phyloP scores from a whole-genome alignment of 148 eudicot genomes.

The Rhododendron ferrugineum region DNA sequence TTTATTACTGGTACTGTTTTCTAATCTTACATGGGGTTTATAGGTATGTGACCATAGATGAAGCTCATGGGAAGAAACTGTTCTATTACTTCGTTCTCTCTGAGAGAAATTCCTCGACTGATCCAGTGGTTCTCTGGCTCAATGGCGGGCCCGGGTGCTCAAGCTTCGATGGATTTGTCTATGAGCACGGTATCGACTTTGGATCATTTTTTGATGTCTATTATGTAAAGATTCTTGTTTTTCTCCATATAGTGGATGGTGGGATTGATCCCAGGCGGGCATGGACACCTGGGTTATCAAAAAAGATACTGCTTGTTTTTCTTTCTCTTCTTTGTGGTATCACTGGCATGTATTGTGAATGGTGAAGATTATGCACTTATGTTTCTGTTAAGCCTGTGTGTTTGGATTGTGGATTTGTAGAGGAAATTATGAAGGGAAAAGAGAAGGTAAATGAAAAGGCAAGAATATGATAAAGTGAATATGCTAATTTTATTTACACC shows the following conservation, averaged over 20 bases:
- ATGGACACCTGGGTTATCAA: too few species aligned
- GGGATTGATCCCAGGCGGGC: too few species aligned
- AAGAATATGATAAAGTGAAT: background rate
- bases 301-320: too few species aligned
- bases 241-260: too few species aligned
- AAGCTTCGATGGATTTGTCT: slow-evolving; percentile 60
- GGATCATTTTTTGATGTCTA: background rate
- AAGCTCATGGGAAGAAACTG: slow-evolving; percentile 66
- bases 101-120: slow-evolving; percentile 37
- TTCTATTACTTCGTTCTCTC: slow-evolving; percentile 59
- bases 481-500: background rate
- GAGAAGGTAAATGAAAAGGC: background rate
- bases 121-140: slow-evolving; percentile 60
- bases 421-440: background rate
- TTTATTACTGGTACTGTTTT: background rate
- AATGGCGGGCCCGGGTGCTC: slow-evolving; percentile 68
- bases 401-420: background rate
- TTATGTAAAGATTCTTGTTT: background rate
- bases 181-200: slow-evolving; percentile 46
- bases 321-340: background rate
- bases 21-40: background rate
- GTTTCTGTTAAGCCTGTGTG: background rate
- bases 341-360: background rate
- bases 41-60: slow-evolving; percentile 82
- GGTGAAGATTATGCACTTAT: background rate